phyloP scores from a whole-genome alignment of 164 flowering plant species.

The Vitis labrusca region DNA sequence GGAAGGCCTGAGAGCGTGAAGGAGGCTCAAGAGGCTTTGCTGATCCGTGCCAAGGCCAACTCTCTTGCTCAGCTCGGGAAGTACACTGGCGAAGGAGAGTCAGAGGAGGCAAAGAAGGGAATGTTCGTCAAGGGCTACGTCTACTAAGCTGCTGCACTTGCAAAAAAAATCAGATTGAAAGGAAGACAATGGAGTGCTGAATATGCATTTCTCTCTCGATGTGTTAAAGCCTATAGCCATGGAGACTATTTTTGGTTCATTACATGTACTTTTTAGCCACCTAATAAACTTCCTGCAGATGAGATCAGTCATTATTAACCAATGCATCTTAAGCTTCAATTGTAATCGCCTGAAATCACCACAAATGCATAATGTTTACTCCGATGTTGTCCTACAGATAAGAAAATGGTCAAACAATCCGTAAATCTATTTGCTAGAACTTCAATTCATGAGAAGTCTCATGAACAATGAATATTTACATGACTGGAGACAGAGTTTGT shows the following conservation, averaged over 20 bases:
- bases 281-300: conserved; percentile 30
- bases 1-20: conserved; percentile 81
- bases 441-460: too few species aligned
- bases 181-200: conserved; percentile 10
- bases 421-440: too few species aligned
- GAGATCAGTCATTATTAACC: conserved; percentile 14
- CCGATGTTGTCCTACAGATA: not conserved
- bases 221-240: conserved; percentile 36
- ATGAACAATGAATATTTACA: too few species aligned
- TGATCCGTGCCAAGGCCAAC: conserved; percentile 81
- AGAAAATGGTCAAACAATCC: not conserved
- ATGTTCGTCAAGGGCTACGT: conserved; percentile 82
- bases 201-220: not conserved
- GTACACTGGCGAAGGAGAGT: conserved; percentile 88
- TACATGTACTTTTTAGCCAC: conserved; percentile 39
- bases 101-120: conserved; percentile 80
- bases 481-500: too few species aligned
- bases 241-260: conserved; percentile 48
- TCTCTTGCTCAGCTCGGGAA: conserved; percentile 90
- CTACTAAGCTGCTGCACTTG: conserved; percentile 41
- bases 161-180: too few species aligned
- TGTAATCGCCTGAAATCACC: too few species aligned
- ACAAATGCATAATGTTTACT: too few species aligned
- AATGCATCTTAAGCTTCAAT: too few species aligned
- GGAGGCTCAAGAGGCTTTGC: conserved; percentile 75